Evolutionary conservation across 768 basidiomycete species (phyloP), one percentile per base, ranked within the genome.

Genomic region (Leucosporidium creatinivorum): DNA sequence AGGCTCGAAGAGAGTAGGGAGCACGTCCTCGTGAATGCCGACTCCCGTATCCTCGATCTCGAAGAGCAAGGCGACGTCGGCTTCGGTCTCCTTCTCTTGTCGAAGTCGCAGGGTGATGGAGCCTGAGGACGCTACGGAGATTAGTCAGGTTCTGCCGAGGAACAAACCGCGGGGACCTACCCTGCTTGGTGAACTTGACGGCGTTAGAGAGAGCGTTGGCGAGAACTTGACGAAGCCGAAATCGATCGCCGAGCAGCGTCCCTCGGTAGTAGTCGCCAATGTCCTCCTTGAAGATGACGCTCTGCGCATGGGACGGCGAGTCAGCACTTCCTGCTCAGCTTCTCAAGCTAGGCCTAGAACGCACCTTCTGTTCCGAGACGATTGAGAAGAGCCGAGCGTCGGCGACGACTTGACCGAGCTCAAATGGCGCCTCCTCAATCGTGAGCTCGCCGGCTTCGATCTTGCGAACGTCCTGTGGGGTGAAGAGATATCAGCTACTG

Each of bases 1-100:
- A 8, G 74, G 67, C 30, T 63, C 33, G 60, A 75, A 75, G 7
- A 75, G 70, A 3, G 61, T 64, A 10, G 74, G 68, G 4, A 75
- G 36, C 0, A 69, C 68, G 12, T 61, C 50, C 4, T 47, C 26
- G 2, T 47, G 59, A 51, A 75, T 73, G 25, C 74, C 74, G 47
- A 68, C 48, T 51, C 74, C 74, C 19, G 70, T 67, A 49, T 75
- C 74, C 31, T 52, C 52, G 19, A 74, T 31, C n/a, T 47, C 58
- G 61, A 73, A 67, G 18, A 26, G 19, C 8, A 73, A 30, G 2
- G n/a, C 13, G 31, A 71, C 39, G 0, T 26, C 13, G 18, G 44
- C 21, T 1, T 61, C 67, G 17, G 60, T 62, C 55, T 72, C 72
- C 8, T 23, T 36, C 36, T 66, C 52, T 48, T 75, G 72, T 9